These are phyloP conservation scores for Entomortierella lignicola DNA, from an alignment of 192 early-diverging fungal genomes.

Conservation along the genomic window DNA sequence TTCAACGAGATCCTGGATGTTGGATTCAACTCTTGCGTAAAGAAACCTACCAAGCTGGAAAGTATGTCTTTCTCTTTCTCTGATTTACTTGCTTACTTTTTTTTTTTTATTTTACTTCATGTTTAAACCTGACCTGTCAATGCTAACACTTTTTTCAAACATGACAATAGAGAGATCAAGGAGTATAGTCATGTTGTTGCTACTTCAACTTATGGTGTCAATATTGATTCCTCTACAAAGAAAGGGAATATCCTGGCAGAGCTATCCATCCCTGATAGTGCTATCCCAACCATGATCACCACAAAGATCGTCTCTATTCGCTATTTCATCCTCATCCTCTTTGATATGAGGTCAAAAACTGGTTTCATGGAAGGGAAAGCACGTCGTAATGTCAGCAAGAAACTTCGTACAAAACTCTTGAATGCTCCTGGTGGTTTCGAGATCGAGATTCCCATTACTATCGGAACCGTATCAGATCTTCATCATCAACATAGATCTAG, in stretches of 20 bases:
- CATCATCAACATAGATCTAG: neutral
- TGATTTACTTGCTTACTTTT: neutral
- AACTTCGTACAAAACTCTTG: conserved; percentile 11
- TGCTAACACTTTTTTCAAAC: neutral
- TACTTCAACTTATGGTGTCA: neutral
- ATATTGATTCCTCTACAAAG: conserved; percentile 1
- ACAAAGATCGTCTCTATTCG: conserved; percentile 39
- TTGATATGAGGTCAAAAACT: conserved; percentile 22
- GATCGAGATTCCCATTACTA: conserved; percentile 19
- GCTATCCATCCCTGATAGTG: conserved; percentile 14
- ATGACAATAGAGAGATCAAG: conserved; percentile 16
- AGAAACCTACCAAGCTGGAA: conserved; percentile 23
- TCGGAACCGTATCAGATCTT: conserved; percentile 19
- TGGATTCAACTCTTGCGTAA: conserved; percentile 46
- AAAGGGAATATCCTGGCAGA: conserved; percentile 21
- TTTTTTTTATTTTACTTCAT: neutral
- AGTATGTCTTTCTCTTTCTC: conserved; percentile 31
- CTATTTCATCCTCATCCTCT: conserved; percentile 27
- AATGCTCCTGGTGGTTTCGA: conserved; percentile 22
- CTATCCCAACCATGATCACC: conserved; percentile 32
- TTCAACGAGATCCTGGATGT: conserved; percentile 33
- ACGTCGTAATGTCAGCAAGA: conserved; percentile 8
- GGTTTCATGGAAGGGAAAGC: conserved; percentile 24
- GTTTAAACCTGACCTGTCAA: too few relatives aligned
- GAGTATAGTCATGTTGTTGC: conserved; percentile 33